phyloP scores from a whole-genome alignment of 306 rosid genomes.

The Vigna reflexopilosa region DNA sequence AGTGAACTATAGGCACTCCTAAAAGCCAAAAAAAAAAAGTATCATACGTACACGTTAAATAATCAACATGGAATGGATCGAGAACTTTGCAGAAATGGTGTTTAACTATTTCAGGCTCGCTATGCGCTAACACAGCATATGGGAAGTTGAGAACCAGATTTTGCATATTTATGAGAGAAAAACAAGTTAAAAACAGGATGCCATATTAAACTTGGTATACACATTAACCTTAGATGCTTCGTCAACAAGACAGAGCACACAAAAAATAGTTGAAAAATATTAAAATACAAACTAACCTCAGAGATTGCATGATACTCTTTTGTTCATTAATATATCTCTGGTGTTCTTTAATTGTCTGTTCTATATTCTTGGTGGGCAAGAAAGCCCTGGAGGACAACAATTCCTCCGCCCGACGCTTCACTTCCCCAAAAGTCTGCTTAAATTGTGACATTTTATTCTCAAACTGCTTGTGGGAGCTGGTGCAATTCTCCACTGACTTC shows the following conservation, averaged over 20 bases:
- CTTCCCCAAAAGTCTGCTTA: constrained; percentile 71
- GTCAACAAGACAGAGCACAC: background rate
- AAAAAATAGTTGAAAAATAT: constrained; percentile 23
- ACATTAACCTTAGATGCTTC: constrained; percentile 37
- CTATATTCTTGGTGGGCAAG: constrained; percentile 57
- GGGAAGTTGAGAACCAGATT: constrained; percentile 7
- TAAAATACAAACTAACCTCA: constrained; percentile 69
- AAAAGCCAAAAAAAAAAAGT: constrained; percentile 32
- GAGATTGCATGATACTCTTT: constrained; percentile 92
- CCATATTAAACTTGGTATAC: constrained; percentile 18
- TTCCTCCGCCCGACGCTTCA: constrained; percentile 77
- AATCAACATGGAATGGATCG: constrained; percentile 4
- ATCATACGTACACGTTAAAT: constrained; percentile 22
- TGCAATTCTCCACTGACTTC: constrained; percentile 82
- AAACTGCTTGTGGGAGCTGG: constrained; percentile 84
- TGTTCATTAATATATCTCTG: constrained; percentile 73
- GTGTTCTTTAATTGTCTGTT: constrained; percentile 68
- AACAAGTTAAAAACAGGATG: constrained; percentile 24
- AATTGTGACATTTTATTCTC: constrained; percentile 89
- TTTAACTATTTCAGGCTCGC: constrained; percentile 4
- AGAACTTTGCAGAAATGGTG: constrained; percentile 18
- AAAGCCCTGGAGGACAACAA: constrained; percentile 64
- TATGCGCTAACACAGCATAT: background rate
- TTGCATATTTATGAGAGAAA: constrained; percentile 29
- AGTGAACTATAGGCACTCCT: constrained; percentile 14